Evolutionary conservation across 2,329 filamentous ascomycete species (phyloP).

Genomic region (Cladophialophora psammophila): DNA sequence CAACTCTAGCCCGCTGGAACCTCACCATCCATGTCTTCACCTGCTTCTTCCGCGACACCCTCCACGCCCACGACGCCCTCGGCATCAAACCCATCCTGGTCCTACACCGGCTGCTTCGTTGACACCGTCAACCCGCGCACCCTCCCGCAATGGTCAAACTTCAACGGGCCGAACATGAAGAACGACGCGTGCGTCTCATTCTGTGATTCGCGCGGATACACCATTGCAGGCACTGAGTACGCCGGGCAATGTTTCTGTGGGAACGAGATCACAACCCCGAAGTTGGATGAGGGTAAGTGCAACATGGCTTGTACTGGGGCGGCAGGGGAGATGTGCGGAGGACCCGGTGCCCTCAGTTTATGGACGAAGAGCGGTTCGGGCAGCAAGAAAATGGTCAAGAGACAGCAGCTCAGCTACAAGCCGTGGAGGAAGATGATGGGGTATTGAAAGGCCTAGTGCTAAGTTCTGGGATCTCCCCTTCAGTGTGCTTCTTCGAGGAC

Average conservation of each 20-base stretch:
- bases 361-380: conserved; percentile 26
- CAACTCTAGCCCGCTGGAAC: conserved; percentile 4
- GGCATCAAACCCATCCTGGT: conserved; percentile 30
- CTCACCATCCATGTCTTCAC: conserved; percentile 2
- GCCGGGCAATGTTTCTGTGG: conserved; percentile 60
- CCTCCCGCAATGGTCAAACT: conserved; percentile 52
- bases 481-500: background rate
- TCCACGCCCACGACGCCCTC: conserved; percentile 5
- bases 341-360: conserved; percentile 41
- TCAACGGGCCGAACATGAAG: conserved; percentile 51
- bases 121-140: conserved; percentile 49
- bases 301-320: conserved; percentile 51
- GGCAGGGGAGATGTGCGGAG: conserved; percentile 60
- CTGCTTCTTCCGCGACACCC: conserved; percentile 1
- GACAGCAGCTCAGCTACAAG: conserved; percentile 20
- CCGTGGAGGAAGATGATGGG: background rate
- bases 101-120: conserved; percentile 52
- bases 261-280: conserved; percentile 38
- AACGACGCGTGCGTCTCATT: conserved; percentile 58
- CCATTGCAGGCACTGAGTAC: conserved; percentile 60
- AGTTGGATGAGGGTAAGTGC: conserved; percentile 36
- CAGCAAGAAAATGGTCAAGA: conserved; percentile 24
- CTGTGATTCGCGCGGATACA: conserved; percentile 56
- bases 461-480: background rate
- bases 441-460: background rate